Base-by-base conservation (phyloP, 306 rosid genomes). In the Hippophae tibetana region DNA sequence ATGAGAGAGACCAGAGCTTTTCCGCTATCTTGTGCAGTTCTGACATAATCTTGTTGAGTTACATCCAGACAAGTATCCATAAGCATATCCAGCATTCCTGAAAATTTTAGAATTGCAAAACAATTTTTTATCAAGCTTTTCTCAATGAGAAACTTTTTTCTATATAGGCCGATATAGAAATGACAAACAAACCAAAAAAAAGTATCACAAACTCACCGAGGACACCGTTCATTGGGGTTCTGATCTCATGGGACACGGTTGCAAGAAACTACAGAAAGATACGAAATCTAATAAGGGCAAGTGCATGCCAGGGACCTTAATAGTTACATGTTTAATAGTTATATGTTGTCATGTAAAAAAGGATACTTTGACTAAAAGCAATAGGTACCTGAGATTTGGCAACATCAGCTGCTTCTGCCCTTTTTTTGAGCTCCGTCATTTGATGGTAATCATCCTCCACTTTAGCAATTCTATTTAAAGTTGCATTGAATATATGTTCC, bases 161-260 rank as follows among this genome's bases (percentile, higher is more conserved):
- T 44, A 59, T 41, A 56, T 50, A 56, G 58, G 38, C 61, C 43
- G 64, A 27, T 54, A 23, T 12, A 43, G 71, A 54, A 67, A 7
- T 13, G 52, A 52, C 47, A 57, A 58, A 63, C 54, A 57, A 48
- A 8, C 54, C 43, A 23, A 11, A 2, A 46, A 18, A 43, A 43
- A 50, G 42, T 54, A 14, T 42, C 58, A 49, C 66, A 44, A 42
- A 65, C 95, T 82, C 77, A 92, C 99, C 99, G 25, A 92, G 84
- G 71, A 92, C 96, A 62, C 99, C 99, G 53, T 88, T 92, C 99
- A 92, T 92, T 51, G 99, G 99, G 31, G 99, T 88, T 74, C 99
- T 79, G 81, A 92, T 92, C 81, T 92, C 99, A 54, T 92, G 97
- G 60, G 99, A 92, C 64, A 92, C 99, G 10, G 99, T 92, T 41